Evolutionary conservation across 805 yeast genomes (phyloP).

Genomic region (Lipomyces japonicus): DNA sequence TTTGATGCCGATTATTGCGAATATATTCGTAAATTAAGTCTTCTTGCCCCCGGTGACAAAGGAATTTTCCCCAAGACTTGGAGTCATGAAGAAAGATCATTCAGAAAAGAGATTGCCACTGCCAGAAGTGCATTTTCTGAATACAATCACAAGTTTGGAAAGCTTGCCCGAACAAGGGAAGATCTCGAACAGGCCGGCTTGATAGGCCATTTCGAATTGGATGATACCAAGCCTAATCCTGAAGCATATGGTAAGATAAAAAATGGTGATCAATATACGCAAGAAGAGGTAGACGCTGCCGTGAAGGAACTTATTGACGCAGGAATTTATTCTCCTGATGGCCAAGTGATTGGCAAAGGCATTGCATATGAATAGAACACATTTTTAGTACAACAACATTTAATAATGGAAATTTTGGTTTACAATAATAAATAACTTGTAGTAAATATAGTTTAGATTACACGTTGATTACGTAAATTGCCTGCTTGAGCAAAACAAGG

Average conservation of each 20-base stretch:
- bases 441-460: background rate
- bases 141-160: constrained; percentile 12
- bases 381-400: background rate
- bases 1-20: constrained; percentile 57
- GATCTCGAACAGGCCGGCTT: constrained; percentile 16
- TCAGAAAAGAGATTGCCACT: constrained; percentile 16
- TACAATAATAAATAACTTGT: background rate
- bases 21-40: constrained; percentile 29
- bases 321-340: background rate
- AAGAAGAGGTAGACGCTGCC: constrained; percentile 16
- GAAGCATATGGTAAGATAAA: constrained; percentile 13
- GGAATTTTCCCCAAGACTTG: constrained; percentile 28
- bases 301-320: constrained; percentile 2
- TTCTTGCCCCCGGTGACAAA: constrained; percentile 13
- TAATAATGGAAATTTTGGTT: background rate
- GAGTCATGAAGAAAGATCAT: constrained; percentile 14
- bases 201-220: constrained; percentile 8
- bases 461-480: background rate
- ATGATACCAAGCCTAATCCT: constrained; percentile 6
- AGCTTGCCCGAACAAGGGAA: constrained; percentile 9
- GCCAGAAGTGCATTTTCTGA: constrained; percentile 24
- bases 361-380: background rate
- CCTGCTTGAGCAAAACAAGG: too few species aligned
- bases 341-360: background rate
- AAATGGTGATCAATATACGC: constrained; percentile 18